Base-by-base conservation (phyloP, 371 early-diverging fungal genomes). In the Apophysomyces sp. region DNA sequence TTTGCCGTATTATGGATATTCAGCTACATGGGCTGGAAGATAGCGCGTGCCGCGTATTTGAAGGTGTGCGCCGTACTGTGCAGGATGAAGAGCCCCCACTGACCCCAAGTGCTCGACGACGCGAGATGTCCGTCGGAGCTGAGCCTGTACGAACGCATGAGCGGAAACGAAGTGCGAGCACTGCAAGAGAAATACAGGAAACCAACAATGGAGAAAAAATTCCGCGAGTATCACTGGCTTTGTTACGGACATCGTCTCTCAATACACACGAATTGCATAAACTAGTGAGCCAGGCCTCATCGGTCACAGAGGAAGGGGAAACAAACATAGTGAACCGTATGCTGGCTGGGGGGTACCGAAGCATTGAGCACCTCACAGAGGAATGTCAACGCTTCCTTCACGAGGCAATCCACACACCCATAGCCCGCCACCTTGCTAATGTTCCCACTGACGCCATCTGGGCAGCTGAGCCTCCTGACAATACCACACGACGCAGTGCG, bases 351-450 rank as follows among this genome's bases (percentile, higher is more conserved):
- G 59, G 57, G 8, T 55, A 55, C 34, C 55, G 51, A n/a, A 29
- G 44, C 11, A 60, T 62, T n/a, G 44, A 21, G 16, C 57, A 55
- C 27, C 62, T 86, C 24, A 81, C 82, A 6, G 63, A 57, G 30
- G 68, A 72, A 7, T 78, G 87, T 31, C 91, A 90, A 62, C 66
- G 68, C 5, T 67, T 83, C 39, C 81, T 89, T 9, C 89, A 86
- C 65, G 83, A 88, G 55, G 78, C 84, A 0, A 65, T 90, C 2
- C 79, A 83, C 57, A 41, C 65, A 3, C 84, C 86, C 4, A 69
- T 91, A 36, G 72, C 67, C 0, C 66, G 70, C 8, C 84, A 85
- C 13, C 62, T 89, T 0, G 54, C 66, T 6, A 66, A 66, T 12
- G 51, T 89, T 4, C 67, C 81, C 6, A 51, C 75, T 57, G 67